A percentile compares a stretch with the other conserved stretches of the same genome.
Conservation (phyloP, 1,139 yeast species). For the Candida glucosophila region DNA sequence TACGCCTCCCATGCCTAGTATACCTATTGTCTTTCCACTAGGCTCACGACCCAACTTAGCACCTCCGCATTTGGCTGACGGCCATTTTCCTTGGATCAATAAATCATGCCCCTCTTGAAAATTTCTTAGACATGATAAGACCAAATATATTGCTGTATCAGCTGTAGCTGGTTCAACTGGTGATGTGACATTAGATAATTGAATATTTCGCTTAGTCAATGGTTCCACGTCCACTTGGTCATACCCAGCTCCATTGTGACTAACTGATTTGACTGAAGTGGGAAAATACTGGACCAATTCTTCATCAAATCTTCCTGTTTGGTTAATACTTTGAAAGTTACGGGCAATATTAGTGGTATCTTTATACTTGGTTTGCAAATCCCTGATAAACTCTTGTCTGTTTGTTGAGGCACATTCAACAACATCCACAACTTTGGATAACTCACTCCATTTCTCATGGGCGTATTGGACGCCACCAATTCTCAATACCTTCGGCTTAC, state of each 20-base stretch:
- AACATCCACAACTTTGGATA: constrained; percentile 42
- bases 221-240: constrained; percentile 65
- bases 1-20: constrained; percentile 72
- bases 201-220: constrained; percentile 43
- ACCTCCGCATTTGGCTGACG: constrained; percentile 18
- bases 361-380: constrained; percentile 39
- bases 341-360: constrained; percentile 44
- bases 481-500: constrained; percentile 49
- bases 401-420: constrained; percentile 33
- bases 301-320: constrained; percentile 68
- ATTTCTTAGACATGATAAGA: constrained; percentile 63
- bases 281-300: constrained; percentile 62
- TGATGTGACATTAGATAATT: constrained; percentile 63
- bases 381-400: constrained; percentile 44
- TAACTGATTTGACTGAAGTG: constrained; percentile 47
- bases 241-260: constrained; percentile 92
- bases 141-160: constrained; percentile 61
- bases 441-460: constrained; percentile 46
- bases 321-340: constrained; percentile 35
- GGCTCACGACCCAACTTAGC: constrained; percentile 40
- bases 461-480: constrained; percentile 48
- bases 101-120: constrained; percentile 38
- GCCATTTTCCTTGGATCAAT: constrained; percentile 55
- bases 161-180: constrained; percentile 79
- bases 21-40: constrained; percentile 52